Evolutionary conservation across 2,329 filamentous ascomycete genomes (phyloP), one percentile per base, ranked within the genome.

Genomic region (Coccinonectria pachysandricola): DNA sequence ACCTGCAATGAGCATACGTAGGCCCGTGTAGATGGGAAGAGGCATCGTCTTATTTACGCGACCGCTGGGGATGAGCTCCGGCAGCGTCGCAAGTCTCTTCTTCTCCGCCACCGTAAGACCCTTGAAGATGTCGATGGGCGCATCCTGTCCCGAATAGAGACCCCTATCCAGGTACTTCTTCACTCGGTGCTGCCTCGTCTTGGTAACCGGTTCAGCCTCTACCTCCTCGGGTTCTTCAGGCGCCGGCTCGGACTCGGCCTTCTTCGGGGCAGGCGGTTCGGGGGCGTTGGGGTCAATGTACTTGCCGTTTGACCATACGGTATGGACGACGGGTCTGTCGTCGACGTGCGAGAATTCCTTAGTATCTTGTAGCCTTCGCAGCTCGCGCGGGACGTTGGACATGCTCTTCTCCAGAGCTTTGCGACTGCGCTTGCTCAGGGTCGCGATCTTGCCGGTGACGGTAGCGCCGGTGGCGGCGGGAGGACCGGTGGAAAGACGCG

Each of bases 81-180:
- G 64, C 4, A 62, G 43, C 34, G 60, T 53, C 2, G 59, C 55
- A 13, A 71, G 50, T 28, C 54, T 59, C 52, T 67, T 72, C 52
- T 64, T 71, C 48, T 71, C 68, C 3, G 49, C 46, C 2, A 54
- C 28, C 3, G 58, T 65, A n/a, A 75, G 54, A 4, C 66, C 64
- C 40, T 63, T 59, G 23, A 50, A 50, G 6, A 60, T 48, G 30
- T 72, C 65, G 6, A 48, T 37, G 1, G 68, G 66, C 6, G 56
- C 57, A 15, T 76, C 65, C 52, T 95, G 88, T 15, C 91, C 91
- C 1, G 84, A 78, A 47, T 92, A 96, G 9, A 96, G 64, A 7
- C 88, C 91, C 50, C 86, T 82, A 27, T 68, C 64, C 28, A 92
- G 63, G 71, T 82, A 96, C 40, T 75, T 76, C 62, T 93, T 93